phyloP scores from a whole-genome alignment of 1,284 basidiomycete genomes.

The Cutaneotrichosporon daszewskae region DNA sequence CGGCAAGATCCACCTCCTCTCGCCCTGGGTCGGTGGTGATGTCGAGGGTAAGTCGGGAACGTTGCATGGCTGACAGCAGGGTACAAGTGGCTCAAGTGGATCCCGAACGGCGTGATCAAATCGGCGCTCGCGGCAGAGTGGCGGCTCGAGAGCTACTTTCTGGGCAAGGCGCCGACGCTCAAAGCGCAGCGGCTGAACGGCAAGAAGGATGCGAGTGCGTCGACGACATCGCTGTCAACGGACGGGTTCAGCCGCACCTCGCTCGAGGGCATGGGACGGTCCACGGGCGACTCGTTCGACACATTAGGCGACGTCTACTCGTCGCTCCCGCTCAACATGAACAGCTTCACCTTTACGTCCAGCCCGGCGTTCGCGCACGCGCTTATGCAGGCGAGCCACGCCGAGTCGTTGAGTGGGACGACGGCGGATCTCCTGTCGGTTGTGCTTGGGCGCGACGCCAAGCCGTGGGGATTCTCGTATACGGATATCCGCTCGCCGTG shows the following conservation, averaged over 20 bases:
- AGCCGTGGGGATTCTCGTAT: conserved; percentile 49
- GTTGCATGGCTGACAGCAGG: conserved; percentile 49
- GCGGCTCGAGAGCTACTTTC: conserved; percentile 92
- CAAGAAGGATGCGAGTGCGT: conserved; percentile 4
- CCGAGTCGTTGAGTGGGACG: conserved; percentile 83
- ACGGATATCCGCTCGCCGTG: conserved; percentile 68
- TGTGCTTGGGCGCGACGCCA: conserved; percentile 65
- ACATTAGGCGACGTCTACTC: conserved; percentile 5
- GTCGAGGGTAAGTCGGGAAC: conserved; percentile 64
- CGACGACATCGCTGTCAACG: conserved; percentile 8
- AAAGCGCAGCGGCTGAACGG: conserved; percentile 24
- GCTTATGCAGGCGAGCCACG: conserved; percentile 86
- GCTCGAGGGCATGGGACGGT: conserved; percentile 1
- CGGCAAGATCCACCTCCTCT: conserved; percentile 81
- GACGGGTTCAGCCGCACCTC: conserved; percentile 4
- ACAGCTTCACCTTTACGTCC: conserved; percentile 9
- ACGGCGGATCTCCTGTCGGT: conserved; percentile 87
- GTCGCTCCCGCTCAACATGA: not conserved
- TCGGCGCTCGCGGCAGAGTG: conserved; percentile 96
- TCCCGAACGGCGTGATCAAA: conserved; percentile 86
- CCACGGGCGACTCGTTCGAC: conserved; percentile 6
- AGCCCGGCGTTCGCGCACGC: conserved; percentile 54
- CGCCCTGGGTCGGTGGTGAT: conserved; percentile 91
- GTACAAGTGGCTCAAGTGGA: conserved; percentile 95
- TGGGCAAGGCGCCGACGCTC: conserved; percentile 81